phyloP scores from a whole-genome alignment of 345 rosid species.

The Gossypium arboreum region DNA sequence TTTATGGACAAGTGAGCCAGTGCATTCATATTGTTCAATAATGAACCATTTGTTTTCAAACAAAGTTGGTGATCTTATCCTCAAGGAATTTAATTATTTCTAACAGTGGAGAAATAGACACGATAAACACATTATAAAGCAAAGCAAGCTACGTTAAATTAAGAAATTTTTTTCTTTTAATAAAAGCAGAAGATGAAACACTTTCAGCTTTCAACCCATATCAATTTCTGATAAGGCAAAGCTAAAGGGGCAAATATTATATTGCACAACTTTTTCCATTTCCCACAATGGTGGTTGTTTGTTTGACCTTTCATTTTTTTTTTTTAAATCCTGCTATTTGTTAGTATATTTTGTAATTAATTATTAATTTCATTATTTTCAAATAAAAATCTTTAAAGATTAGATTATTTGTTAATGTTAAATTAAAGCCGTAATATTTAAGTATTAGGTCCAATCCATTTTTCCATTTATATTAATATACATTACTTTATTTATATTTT shows the following conservation, averaged over 20 bases:
- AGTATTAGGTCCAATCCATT: too few species aligned
- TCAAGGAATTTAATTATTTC: background rate
- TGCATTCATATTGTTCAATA: slow-evolving; percentile 6
- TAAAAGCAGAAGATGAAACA: slow-evolving; percentile 16
- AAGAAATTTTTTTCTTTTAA: background rate
- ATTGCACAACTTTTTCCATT: background rate
- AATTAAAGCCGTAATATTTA: too few species aligned
- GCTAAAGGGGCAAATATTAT: background rate
- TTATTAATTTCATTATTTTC: too few species aligned
- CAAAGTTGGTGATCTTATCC: background rate
- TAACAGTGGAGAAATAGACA: background rate
- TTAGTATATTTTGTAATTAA: too few species aligned
- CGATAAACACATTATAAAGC: background rate
- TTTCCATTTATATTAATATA: too few species aligned
- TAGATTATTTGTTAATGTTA: too few species aligned
- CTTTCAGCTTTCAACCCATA: slow-evolving; percentile 3
- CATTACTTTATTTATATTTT: too few species aligned
- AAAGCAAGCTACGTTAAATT: background rate
- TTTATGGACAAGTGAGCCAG: background rate
- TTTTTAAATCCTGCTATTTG: too few species aligned
- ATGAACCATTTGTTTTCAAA: background rate
- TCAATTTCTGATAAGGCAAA: slow-evolving; percentile 24
- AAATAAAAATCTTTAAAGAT: too few species aligned
- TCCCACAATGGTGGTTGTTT: background rate
- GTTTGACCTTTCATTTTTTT: background rate